Evolutionary conservation across 352 stramenopile genomes (phyloP).

Genomic region (Globisporangium lucens): DNA sequence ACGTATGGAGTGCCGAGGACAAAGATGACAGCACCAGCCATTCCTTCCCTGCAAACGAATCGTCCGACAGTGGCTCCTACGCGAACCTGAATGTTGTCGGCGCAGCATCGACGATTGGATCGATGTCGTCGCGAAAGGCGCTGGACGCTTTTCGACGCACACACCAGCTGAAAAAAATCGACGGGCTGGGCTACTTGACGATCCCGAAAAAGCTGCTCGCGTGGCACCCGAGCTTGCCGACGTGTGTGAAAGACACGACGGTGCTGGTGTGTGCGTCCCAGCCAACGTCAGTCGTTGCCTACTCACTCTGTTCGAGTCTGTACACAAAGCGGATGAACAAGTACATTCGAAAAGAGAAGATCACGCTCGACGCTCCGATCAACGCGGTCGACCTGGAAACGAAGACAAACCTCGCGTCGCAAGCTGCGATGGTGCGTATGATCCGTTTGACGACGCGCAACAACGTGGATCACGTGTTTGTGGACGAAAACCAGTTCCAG

Average conservation of each 20-base stretch:
- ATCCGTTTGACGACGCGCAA: constrained; percentile 64
- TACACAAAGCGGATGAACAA: constrained; percentile 76
- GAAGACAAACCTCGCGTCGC: constrained; percentile 16
- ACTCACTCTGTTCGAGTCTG: constrained; percentile 79
- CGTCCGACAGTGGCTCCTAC: constrained; percentile 36
- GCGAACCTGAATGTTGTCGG: constrained; percentile 24
- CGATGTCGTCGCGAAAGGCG: constrained; percentile 51
- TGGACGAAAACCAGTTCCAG: constrained; percentile 87
- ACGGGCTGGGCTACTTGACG: constrained; percentile 63
- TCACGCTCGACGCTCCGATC: constrained; percentile 28
- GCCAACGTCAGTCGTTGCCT: constrained; percentile 83
- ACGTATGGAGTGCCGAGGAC: constrained; percentile 64
- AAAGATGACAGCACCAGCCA: constrained; percentile 60
- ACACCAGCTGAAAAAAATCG: constrained; percentile 59
- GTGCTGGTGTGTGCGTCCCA: constrained; percentile 79
- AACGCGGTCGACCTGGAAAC: constrained; percentile 27
- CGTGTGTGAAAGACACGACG: constrained; percentile 63
- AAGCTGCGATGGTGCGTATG: constrained; percentile 54
- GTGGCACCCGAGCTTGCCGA: constrained; percentile 77
- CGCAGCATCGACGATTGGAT: constrained; percentile 61
- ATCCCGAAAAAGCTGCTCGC: constrained; percentile 76
- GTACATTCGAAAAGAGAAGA: constrained; percentile 64
- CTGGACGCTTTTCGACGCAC: constrained; percentile 66
- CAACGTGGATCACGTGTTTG: constrained; percentile 84
- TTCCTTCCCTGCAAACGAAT: constrained; percentile 62